phyloP scores from a whole-genome alignment of 208 protist genomes.

The Endotrypanum monterogeii region DNA sequence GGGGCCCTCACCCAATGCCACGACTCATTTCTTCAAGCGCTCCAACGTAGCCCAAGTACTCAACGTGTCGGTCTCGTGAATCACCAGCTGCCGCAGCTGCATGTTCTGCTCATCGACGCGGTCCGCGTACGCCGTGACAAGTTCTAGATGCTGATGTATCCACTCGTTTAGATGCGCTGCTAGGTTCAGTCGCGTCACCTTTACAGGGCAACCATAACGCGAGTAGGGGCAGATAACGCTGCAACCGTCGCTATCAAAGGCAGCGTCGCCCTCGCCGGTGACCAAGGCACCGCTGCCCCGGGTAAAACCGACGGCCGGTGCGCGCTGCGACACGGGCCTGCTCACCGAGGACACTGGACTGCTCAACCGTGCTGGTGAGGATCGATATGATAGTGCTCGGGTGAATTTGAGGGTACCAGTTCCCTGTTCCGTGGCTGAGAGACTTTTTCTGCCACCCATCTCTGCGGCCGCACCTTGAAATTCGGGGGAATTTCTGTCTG shows the following conservation, averaged over 20 bases:
- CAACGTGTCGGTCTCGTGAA: conserved; percentile 30
- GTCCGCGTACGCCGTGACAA: conserved; percentile 75
- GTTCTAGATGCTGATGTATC: conserved; percentile 58
- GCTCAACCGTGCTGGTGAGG: conserved; percentile 14
- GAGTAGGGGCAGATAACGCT: conserved; percentile 64
- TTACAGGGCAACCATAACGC: conserved; percentile 62
- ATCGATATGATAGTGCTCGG: conserved; percentile 14
- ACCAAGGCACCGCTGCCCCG: conserved; percentile 6
- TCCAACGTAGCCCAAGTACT: conserved; percentile 16
- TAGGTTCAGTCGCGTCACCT: conserved; percentile 49
- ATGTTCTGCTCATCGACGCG: conserved; percentile 70
- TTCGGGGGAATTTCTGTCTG: background rate
- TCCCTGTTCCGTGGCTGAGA: conserved; percentile 2
- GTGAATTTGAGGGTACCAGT: conserved; percentile 29
- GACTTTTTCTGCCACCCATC: background rate
- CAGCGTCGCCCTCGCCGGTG: background rate
- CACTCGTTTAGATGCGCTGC: conserved; percentile 52
- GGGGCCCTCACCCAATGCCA: background rate
- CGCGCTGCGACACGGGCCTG: conserved; percentile 19
- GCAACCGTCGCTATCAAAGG: conserved; percentile 3
- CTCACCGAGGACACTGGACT: conserved; percentile 10
- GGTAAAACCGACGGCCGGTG: conserved; percentile 11
- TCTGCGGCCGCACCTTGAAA: background rate
- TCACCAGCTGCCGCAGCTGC: conserved; percentile 59
- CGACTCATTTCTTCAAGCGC: conserved; percentile 8